Percentiles rank a stretch among this genome's conserved stretches.
Conservation (phyloP, 2,329 filamentous ascomycete genomes). For the Karstenula rhodostoma region DNA sequence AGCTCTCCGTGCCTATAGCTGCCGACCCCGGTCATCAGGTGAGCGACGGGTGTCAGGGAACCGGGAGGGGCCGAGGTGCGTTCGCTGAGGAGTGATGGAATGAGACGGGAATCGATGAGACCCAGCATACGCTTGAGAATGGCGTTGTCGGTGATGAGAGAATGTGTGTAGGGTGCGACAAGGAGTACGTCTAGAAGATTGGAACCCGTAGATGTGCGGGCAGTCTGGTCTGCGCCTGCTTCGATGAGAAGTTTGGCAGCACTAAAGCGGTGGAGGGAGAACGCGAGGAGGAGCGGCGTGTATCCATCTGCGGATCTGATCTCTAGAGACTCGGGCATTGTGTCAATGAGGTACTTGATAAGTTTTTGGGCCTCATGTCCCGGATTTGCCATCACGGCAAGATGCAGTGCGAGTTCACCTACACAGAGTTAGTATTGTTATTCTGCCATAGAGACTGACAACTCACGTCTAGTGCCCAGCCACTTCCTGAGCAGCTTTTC, state of each 20-base stretch:
- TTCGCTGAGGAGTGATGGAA: constrained; percentile 66
- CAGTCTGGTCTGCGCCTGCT: constrained; percentile 74
- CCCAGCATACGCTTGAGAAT: constrained; percentile 57
- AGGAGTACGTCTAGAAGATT: constrained; percentile 74
- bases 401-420: constrained; percentile 73
- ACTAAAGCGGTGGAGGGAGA: constrained; percentile 62
- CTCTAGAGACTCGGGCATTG: constrained; percentile 69
- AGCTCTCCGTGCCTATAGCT: not conserved
- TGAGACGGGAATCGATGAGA: constrained; percentile 65
- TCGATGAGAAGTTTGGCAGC: constrained; percentile 69
- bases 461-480: constrained; percentile 67
- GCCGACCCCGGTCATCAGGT: constrained; percentile 22
- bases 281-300: constrained; percentile 76
- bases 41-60: constrained; percentile 70
- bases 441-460: not conserved
- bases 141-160: constrained; percentile 43
- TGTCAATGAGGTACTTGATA: constrained; percentile 71
- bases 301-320: constrained; percentile 63
- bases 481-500: constrained; percentile 69
- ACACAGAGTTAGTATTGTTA: constrained; percentile 26
- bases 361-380: constrained; percentile 59
- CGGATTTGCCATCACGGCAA: constrained; percentile 53
- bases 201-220: constrained; percentile 66
- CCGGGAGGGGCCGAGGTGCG: constrained; percentile 60
- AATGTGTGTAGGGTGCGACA: constrained; percentile 28